phyloP scores from a whole-genome alignment of 352 stramenopile genomes.

The Globisporangium emineosum region DNA sequence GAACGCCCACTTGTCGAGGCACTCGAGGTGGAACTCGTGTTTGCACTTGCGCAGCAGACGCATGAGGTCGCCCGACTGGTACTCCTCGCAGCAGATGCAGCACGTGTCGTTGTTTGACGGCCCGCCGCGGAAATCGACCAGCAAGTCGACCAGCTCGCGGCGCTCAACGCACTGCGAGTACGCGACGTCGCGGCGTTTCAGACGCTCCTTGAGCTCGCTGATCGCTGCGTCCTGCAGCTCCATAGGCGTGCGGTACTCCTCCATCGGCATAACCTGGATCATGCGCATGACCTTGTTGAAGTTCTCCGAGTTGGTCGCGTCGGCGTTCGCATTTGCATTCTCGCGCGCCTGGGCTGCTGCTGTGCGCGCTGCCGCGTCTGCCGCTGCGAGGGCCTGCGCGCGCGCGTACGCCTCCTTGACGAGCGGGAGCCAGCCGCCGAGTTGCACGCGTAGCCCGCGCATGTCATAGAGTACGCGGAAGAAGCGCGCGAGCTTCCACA shows the following conservation, averaged over 20 bases:
- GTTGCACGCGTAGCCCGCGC: conserved; percentile 17
- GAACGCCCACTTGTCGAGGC: conserved; percentile 87
- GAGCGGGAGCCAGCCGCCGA: conserved; percentile 44
- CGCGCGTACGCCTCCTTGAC: conserved; percentile 51
- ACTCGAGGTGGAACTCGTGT: conserved; percentile 88
- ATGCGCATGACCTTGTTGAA: conserved; percentile 73
- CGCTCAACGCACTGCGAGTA: conserved; percentile 65
- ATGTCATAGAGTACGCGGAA: conserved; percentile 48
- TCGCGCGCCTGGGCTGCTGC: conserved; percentile 38
- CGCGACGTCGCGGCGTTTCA: conserved; percentile 63
- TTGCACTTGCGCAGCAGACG: conserved; percentile 80
- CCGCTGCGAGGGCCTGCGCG: conserved; percentile 25
- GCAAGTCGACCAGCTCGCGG: conserved; percentile 60
- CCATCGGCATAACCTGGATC: conserved; percentile 79
- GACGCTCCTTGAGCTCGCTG: conserved; percentile 69
- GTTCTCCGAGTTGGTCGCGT: conserved; percentile 39
- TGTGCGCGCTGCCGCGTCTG: conserved; percentile 31
- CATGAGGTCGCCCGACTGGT: conserved; percentile 71
- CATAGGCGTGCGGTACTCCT: conserved; percentile 66
- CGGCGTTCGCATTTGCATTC: conserved; percentile 12
- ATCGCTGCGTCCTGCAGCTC: conserved; percentile 56
- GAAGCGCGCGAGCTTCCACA: conserved; percentile 56
- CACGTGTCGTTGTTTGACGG: conserved; percentile 84
- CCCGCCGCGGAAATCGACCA: conserved; percentile 71
- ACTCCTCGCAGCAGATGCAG: conserved; percentile 88